Evolutionary conservation across 371 early-diverging fungal genomes (phyloP).

Genomic region (Encephalitozoon cuniculi): DNA sequence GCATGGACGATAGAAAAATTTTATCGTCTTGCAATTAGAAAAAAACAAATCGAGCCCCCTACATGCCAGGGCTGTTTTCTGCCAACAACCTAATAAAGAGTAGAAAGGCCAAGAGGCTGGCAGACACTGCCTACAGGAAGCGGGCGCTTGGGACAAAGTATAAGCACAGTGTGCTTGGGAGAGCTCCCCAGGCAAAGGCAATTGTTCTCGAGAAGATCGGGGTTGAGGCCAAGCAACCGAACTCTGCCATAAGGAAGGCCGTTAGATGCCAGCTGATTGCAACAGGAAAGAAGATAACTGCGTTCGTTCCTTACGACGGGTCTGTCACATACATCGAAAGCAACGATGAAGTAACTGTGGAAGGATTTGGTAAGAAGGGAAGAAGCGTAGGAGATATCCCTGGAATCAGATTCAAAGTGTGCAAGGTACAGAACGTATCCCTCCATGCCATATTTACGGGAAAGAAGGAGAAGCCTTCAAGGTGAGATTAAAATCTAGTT

Average conservation of each 20-base stretch:
- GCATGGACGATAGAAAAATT: background rate
- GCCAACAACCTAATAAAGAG: slow-evolving; percentile 89
- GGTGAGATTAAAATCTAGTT: slow-evolving; percentile 63
- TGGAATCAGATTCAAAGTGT: slow-evolving; percentile 99
- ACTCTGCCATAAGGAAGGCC: slow-evolving; percentile 99
- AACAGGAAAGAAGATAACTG: slow-evolving; percentile 99
- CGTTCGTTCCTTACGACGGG: slow-evolving; percentile 99
- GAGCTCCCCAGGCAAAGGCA: slow-evolving; percentile 98
- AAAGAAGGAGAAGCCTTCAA: slow-evolving; percentile 98
- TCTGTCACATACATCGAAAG: slow-evolving; percentile 91
- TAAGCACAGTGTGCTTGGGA: slow-evolving; percentile 91
- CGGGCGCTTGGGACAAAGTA: slow-evolving; percentile 88
- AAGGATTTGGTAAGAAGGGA: slow-evolving; percentile 65
- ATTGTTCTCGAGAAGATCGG: slow-evolving; percentile 99
- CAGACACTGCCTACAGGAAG: slow-evolving; percentile 94
- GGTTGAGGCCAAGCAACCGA: slow-evolving; percentile 99
- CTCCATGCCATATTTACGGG: slow-evolving; percentile 96
- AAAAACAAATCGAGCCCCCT: slow-evolving; percentile 49
- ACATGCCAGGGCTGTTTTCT: slow-evolving; percentile 76
- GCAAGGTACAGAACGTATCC: slow-evolving; percentile 98
- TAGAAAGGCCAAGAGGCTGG: slow-evolving; percentile 93
- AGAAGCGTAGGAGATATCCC: slow-evolving; percentile 97
- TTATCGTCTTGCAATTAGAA: slow-evolving; percentile 1
- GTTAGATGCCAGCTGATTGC: slow-evolving; percentile 99
- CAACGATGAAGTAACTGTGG: slow-evolving; percentile 65